Percentiles rank a stretch among this genome's conserved stretches.
These are phyloP conservation scores for Nakazawaea molendinolei DNA, from an alignment of 805 yeast species.

Conservation along the genomic window DNA sequence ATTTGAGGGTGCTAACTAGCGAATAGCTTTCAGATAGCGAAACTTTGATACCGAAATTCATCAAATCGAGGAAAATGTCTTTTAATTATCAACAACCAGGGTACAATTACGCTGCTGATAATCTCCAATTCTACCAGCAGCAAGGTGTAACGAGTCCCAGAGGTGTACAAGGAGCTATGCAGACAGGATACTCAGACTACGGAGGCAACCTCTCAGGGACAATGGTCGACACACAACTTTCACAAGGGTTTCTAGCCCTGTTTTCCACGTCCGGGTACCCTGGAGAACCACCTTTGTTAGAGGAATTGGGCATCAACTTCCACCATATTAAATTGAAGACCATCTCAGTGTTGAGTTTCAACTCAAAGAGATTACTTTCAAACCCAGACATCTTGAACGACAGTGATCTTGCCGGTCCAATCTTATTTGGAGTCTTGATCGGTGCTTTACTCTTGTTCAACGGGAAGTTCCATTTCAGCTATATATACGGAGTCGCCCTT, in stretches of 20 bases:
- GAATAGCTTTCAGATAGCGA: too few relatives aligned
- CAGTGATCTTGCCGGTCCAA: slow-evolving; percentile 92
- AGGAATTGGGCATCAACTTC: slow-evolving; percentile 91
- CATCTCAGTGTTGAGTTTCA: slow-evolving; percentile 76
- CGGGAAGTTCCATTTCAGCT: slow-evolving; percentile 95
- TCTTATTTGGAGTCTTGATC: slow-evolving; percentile 78
- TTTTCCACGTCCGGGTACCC: slow-evolving; percentile 90
- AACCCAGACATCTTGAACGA: slow-evolving; percentile 72
- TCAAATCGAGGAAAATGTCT: too few relatives aligned
- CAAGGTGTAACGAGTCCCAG: slow-evolving; percentile 3
- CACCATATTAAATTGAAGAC: slow-evolving; percentile 82
- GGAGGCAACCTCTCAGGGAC: slow-evolving; percentile 31
- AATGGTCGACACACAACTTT: slow-evolving; percentile 39
- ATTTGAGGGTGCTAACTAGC: too few relatives aligned
- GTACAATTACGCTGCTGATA: slow-evolving; percentile 7
- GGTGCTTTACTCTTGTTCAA: slow-evolving; percentile 77
- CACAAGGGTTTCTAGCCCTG: slow-evolving; percentile 82
- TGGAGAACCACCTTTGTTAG: slow-evolving; percentile 88
- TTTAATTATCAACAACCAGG: slow-evolving; percentile 23
- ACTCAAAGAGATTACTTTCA: slow-evolving; percentile 42
- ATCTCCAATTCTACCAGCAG: slow-evolving; percentile 13
- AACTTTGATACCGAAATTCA: too few relatives aligned
- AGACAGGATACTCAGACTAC: slow-evolving; percentile 26
- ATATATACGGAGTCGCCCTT: slow-evolving; percentile 91
- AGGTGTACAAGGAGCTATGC: slow-evolving; percentile 28